Evolutionary conservation across 768 basidiomycete genomes (phyloP), one percentile per base, ranked within the genome.

Genomic region (Ramaria sp.): DNA sequence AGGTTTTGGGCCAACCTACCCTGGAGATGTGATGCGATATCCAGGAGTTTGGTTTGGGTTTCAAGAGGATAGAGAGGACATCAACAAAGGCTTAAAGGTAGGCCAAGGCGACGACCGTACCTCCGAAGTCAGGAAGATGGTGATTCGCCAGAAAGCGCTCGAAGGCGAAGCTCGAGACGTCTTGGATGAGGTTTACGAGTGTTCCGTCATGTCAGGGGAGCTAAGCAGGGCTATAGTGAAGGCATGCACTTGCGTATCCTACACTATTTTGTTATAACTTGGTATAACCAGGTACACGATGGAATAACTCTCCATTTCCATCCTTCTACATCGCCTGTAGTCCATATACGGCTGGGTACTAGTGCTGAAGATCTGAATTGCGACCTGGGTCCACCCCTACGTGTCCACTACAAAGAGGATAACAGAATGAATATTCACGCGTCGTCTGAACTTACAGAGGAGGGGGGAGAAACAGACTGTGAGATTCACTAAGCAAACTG

Each of bases 1-100:
- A 41, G 80, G 78, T 15, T 91, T 92, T 68, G 89, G 89, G 2
- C 90, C 89, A 1, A 91, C 89, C 0, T 91, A 91, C 67, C 80
- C 85, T 11, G 79, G 79, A 27, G 85, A 89, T 57, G 84, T 86
- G 61, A 69, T 91, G 61, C 79, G 78, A 43, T 92, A 91, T 69
- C 90, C 89, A 2, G 89, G 89, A 0, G 74, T 91, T 34, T 84
- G 83, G 78, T 92, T 92, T 66, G 81, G 82, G 61, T 91, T 91
- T 61, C 86, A 88, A 43, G 88, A 89, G 52, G 89, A 91, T 62
- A 70, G 62, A 24, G 64, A 63, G 38, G 71, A 59, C 3, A 71
- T 82, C 51, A 69, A 71, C 1, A 84, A 86, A 57, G 74, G 78
- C 6, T 62, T 77, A 60, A 83, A 81, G 64, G 15, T 30, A 58